Evolutionary conservation across 371 early-diverging fungal genomes (phyloP), one percentile per base, ranked within the genome.

Genomic region (Sporodiniella umbellata): DNA sequence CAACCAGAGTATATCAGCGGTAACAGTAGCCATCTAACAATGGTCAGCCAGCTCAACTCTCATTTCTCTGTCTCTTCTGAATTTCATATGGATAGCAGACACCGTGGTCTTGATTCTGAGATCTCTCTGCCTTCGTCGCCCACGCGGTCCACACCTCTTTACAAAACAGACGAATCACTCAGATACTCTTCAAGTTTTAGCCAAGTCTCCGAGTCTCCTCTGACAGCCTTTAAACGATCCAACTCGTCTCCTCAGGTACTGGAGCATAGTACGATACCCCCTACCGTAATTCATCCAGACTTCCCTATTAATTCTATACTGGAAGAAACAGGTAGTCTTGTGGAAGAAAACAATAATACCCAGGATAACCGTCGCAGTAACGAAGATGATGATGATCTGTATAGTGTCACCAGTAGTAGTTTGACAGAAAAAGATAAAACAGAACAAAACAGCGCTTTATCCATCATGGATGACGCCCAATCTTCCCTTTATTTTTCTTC

Each of bases 101-200:
- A n/a, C n/a, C n/a, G n/a, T n/a, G n/a, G n/a, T n/a, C n/a, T n/a
- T n/a, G n/a, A n/a, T n/a, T 35, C n/a, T 35, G n/a, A 35, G 15
- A 4, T 2, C 15, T 14, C 8, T 35, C 11, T 4, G 11, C 35
- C 59, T 6, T 24, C 47, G 19, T 66, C 48, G 3, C 22, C 61
- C 50, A 15, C 55, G 23, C 60, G 60, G 46, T 23, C 44, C 28
- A 23, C 48, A 10, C 21, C 42, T 12, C 57, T 53, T 4, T 26
- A 28, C 11, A 31, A 21, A 4, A 37, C 53, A 11, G 53, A 58
- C 23, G 58, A 52, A 38, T 52, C 53, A 3, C 48, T 58, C 11
- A 58, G 48, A 26, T 52, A 58, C 8, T 48, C 48, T 31, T 37
- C 33, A n/a, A 5, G 5, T 1, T 3, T 14, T n/a, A 35, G 7